These are phyloP conservation scores for Daedalea quercina DNA, from an alignment of 768 basidiomycete species.

Conservation along the genomic window DNA sequence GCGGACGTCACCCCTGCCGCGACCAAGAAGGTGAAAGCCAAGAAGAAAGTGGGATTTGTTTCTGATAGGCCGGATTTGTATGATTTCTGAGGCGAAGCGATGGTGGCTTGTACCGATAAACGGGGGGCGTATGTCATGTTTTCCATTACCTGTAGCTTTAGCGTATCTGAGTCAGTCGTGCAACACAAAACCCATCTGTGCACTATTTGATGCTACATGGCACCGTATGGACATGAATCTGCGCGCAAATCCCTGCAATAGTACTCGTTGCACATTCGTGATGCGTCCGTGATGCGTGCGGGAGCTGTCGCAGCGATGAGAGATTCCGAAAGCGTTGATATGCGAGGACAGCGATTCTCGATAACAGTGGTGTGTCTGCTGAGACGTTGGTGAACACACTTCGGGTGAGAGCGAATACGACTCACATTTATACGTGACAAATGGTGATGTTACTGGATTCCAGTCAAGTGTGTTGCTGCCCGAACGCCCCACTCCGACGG, in stretches of 20 bases:
- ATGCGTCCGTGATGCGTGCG: background rate
- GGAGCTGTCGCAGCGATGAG: background rate
- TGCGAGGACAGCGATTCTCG: background rate
- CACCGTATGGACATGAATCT: too few species aligned
- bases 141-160: background rate
- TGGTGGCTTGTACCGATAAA: too few species aligned
- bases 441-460: background rate
- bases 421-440: background rate
- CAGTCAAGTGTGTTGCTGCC: background rate
- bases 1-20: constrained; percentile 15
- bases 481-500: background rate
- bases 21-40: constrained; percentile 43
- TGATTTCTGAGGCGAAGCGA: constrained; percentile 67
- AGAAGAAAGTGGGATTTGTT: constrained; percentile 66
- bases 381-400: background rate
- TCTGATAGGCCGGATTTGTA: constrained; percentile 66
- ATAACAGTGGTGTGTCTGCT: background rate
- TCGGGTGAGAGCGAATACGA: background rate
- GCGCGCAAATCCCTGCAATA: too few species aligned
- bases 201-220: too few species aligned
- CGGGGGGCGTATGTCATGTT: background rate
- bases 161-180: too few species aligned
- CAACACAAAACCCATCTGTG: too few species aligned
- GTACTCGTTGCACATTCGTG: too few species aligned
- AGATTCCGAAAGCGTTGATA: background rate